A percentile compares a stretch with the other conserved stretches of the same genome.
These are phyloP conservation scores for Leccinum broughii DNA, from an alignment of 768 basidiomycete species.

Conservation along the genomic window DNA sequence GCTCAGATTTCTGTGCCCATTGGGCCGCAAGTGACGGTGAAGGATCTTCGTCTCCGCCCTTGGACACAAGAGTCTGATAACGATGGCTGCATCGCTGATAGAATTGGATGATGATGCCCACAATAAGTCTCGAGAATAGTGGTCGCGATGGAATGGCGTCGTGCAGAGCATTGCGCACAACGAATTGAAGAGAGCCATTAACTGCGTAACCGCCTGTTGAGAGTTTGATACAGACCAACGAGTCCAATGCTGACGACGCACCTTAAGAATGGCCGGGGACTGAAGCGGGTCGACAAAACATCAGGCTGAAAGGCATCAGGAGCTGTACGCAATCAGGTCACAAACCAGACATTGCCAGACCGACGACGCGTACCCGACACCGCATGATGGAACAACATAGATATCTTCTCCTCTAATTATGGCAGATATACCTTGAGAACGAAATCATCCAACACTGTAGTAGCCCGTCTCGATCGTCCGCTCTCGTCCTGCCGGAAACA, in stretches of 20 bases:
- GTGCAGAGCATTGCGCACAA: conserved; percentile 87
- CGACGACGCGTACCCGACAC: conserved; percentile 57
- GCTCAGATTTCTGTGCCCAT: conserved; percentile 85
- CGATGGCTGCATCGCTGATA: conserved; percentile 91
- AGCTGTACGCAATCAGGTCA: conserved; percentile 41
- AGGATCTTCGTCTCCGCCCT: conserved; percentile 41
- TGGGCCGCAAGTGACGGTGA: conserved; percentile 59
- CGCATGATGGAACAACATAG: conserved; percentile 81
- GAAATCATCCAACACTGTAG: conserved; percentile 79
- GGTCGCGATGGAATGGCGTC: conserved; percentile 94
- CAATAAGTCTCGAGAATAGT: conserved; percentile 91
- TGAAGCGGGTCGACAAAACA: conserved; percentile 60
- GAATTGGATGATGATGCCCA: conserved; percentile 93
- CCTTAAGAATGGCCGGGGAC: conserved; percentile 75
- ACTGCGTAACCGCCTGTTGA: conserved; percentile 73
- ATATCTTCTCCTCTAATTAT: conserved; percentile 93
- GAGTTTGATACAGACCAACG: conserved; percentile 4
- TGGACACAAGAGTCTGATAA: conserved; percentile 72
- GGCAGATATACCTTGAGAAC: conserved; percentile 91
- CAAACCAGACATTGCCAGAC: conserved; percentile 2
- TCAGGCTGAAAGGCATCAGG: conserved; percentile 90
- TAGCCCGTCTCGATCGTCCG: conserved; percentile 80
- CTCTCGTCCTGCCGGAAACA: conserved; percentile 64
- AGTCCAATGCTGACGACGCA: conserved; percentile 27
- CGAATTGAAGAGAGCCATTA: conserved; percentile 89